Base-by-base conservation (phyloP, 139 green algal genomes). In the Micractinium sp. region DNA sequence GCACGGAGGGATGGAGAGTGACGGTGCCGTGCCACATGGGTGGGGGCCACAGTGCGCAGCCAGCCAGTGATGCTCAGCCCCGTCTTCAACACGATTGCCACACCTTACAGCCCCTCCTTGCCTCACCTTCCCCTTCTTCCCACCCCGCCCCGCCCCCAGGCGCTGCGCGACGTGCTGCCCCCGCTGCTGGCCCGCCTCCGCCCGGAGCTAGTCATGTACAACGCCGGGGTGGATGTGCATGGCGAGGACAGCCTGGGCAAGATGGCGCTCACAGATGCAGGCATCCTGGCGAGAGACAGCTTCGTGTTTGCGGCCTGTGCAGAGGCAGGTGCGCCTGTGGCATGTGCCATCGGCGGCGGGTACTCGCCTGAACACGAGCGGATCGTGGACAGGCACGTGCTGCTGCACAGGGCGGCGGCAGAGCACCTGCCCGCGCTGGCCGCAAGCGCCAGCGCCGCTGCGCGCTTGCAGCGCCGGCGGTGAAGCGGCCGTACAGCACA, bases 141-240 rank as follows among this genome's bases (percentile, higher is more conserved):
- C 41, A 82, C 38, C 38, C 36, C 78, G 18, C 38, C 78, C 14
- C 78, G 35, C 63, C 31, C 41, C 69, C 85, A 93, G 90, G 88
- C 81, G 29, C 82, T 86, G 63, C 81, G 53, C 1, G 41, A 66
- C 20, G 89, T 75, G 74, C 88, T 93, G 20, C 81, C 90, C 0
- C 38, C 38, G 3, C 33, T 90, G 60, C 78, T 92, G 69, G 33
- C 71, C 3, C 63, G 56, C 2, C 38, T 90, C 60, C 82, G 81
- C 23, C 92, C 92, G 16, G 88, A 93, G 14, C 79, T 96, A 2
- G 93, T 94, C 23, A 36, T 94, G 53, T 96, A 95, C 89, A 95
- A 96, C 69, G 93, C 93, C 36, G 93, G 93, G 15, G 93, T 94
- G 4, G 93, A 96, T 83, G 93, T 95, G 16, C 92, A 94, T 67